Percentiles rank a stretch among this genome's conserved stretches.
Conservation (phyloP, 257 asterid species). For the Hygrophila difformis region DNA sequence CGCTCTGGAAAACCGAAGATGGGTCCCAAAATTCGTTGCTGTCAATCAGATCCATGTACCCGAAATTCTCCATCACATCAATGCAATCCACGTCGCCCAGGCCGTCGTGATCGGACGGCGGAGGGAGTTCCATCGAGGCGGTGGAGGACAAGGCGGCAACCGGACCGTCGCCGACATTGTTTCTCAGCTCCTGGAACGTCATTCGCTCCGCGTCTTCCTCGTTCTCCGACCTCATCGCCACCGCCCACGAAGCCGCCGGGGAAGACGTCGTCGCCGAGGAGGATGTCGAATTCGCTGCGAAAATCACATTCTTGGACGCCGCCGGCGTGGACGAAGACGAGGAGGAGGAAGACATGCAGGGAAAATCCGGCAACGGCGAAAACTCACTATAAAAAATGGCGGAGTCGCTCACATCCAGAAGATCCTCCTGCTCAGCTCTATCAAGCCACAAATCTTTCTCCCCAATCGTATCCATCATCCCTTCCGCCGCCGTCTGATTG, state of each 20-base stretch:
- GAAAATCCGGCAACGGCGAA: constrained; percentile 65
- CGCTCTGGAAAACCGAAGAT: constrained; percentile 40
- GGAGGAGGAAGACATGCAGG: constrained; percentile 92
- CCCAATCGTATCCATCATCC: not conserved
- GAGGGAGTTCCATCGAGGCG: constrained; percentile 36
- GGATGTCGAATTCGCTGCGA: constrained; percentile 28
- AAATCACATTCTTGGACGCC: constrained; percentile 9
- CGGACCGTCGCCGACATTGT: not conserved
- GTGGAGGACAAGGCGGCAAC: constrained; percentile 35
- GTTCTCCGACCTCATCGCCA: constrained; percentile 21
- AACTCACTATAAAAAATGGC: constrained; percentile 52
- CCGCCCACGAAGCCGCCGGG: constrained; percentile 26
- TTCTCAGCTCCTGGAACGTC: constrained; percentile 1
- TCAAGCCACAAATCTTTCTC: constrained; percentile 48
- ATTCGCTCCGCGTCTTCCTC: constrained; percentile 18
- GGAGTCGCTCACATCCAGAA: constrained; percentile 34
- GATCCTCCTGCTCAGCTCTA: constrained; percentile 15
- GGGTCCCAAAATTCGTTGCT: constrained; percentile 66
- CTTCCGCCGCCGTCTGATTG: not conserved
- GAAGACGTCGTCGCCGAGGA: constrained; percentile 38
- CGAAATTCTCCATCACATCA: constrained; percentile 52
- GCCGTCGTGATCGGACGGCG: constrained; percentile 16
- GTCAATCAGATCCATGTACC: constrained; percentile 70
- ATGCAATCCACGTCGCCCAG: constrained; percentile 33
- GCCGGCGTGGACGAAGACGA: constrained; percentile 60